Evolutionary conservation across 2,329 filamentous ascomycete genomes (phyloP).

Genomic region (Dothideomycetes sp.): DNA sequence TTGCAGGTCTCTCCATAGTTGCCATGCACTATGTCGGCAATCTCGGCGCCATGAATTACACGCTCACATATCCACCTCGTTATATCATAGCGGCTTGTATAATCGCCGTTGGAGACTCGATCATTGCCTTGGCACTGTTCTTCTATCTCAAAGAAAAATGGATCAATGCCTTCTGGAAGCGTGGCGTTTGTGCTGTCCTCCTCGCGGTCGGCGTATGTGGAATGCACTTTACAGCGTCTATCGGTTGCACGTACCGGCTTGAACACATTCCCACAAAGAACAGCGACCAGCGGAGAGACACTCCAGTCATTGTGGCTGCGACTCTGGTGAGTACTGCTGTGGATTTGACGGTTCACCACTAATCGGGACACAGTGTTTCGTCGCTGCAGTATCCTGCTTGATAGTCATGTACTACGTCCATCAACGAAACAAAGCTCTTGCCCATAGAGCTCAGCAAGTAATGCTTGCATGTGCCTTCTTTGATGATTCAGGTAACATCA

Average conservation of each 20-base stretch:
- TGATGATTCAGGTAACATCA: slow-evolving; percentile 54
- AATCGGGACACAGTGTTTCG: slow-evolving; percentile 26
- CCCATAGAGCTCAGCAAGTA: slow-evolving; percentile 43
- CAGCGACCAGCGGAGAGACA: slow-evolving; percentile 41
- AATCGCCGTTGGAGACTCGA: slow-evolving; percentile 65
- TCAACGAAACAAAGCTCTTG: slow-evolving; percentile 28
- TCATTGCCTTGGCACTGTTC: slow-evolving; percentile 62
- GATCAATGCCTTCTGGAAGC: slow-evolving; percentile 72
- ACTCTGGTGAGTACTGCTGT: slow-evolving; percentile 47
- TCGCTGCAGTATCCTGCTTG: slow-evolving; percentile 30
- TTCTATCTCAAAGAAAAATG: slow-evolving; percentile 68
- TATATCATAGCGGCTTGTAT: slow-evolving; percentile 60
- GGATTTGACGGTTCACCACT: slow-evolving; percentile 1
- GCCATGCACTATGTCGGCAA: slow-evolving; percentile 89
- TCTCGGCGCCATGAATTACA: slow-evolving; percentile 69
- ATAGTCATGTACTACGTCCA: slow-evolving; percentile 30
- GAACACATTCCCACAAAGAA: slow-evolving; percentile 33
- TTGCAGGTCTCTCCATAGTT: slow-evolving; percentile 67
- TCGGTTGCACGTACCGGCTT: slow-evolving; percentile 60
- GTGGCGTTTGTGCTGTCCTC: slow-evolving; percentile 55
- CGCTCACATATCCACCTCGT: slow-evolving; percentile 48
- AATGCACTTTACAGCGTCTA: slow-evolving; percentile 78
- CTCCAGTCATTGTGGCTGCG: slow-evolving; percentile 64
- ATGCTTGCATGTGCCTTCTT: slow-evolving; percentile 55
- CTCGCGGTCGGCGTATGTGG: slow-evolving; percentile 68